Evolutionary conservation across 2,329 filamentous ascomycete genomes (phyloP), one percentile per base, ranked within the genome.

Genomic region (Aspergillus tamarii): DNA sequence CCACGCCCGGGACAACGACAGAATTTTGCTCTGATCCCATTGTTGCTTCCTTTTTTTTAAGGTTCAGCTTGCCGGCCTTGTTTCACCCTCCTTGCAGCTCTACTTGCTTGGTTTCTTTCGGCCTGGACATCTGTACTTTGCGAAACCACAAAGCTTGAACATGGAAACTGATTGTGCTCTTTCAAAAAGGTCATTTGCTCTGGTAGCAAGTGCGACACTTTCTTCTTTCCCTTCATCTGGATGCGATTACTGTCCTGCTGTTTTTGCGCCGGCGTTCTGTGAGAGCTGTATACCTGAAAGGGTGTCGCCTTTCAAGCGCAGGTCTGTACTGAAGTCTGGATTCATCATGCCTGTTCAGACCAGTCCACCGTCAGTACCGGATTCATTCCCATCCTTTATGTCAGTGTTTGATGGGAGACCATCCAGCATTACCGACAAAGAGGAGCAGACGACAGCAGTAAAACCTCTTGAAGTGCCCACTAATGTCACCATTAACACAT

Each of bases 331-430:
- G 23, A 63, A 66, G 60, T 64, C 68, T 57, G 60, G 62, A 65
- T 59, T 64, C 61, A 76, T 66, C 68, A 79, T 80, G 77, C 77
- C 78, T 66, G 74, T 78, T 66, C 77, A 78, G 72, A 76, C 77
- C 53, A 77, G 74, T 64, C 70, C 76, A 62, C 74, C 77, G 72
- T 76, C 76, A 67, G 69, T 78, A 54, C 73, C 77, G 69, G 76
- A 78, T 66, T 81, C 81, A 65, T 83, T 84, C 73, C 83, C 83
- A 59, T 84, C 83, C 52, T 84, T 84, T 69, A 84, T 82, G 80
- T 82, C 83, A 54, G 83, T 84, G 41, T 85, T 84, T 75, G 81
- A 81, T 68, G 81, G 79, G 30, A 69, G 73, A n/a, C 67, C 72
- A 34, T 66, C 70, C 34, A 68, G 64, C 43, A 68, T 66, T 34